Percentiles rank a stretch among this genome's conserved stretches.
Conservation (phyloP, 768 basidiomycete species). For the Multifurca ochricompacta region DNA sequence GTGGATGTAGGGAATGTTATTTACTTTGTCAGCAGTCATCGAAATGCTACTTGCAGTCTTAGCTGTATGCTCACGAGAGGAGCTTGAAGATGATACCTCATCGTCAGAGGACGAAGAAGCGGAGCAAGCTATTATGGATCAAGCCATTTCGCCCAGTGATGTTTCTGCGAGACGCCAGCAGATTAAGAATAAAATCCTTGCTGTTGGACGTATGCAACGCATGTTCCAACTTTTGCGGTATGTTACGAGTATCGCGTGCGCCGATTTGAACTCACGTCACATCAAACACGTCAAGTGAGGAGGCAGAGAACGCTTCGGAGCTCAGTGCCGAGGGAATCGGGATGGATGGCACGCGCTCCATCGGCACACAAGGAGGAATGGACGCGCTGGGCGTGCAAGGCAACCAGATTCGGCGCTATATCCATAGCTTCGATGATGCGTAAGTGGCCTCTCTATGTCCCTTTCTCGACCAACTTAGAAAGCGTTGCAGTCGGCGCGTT, state of each 20-base stretch:
- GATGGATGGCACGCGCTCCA: constrained; percentile 22
- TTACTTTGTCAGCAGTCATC: constrained; percentile 49
- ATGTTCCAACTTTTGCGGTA: constrained; percentile 87
- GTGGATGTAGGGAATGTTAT: not conserved
- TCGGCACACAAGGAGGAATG: constrained; percentile 29
- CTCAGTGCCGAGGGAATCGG: constrained; percentile 35
- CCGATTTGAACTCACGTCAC: not conserved
- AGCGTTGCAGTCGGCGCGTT: constrained; percentile 49
- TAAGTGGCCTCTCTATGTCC: constrained; percentile 32
- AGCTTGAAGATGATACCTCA: constrained; percentile 67
- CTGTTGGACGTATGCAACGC: constrained; percentile 84
- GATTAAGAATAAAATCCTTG: constrained; percentile 92
- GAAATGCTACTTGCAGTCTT: constrained; percentile 98
- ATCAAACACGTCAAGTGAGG: constrained; percentile 43
- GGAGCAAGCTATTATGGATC: not conserved
- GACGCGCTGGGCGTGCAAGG: constrained; percentile 60
- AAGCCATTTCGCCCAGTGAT: constrained; percentile 33
- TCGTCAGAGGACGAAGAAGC: constrained; percentile 40
- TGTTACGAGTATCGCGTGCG: constrained; percentile 24
- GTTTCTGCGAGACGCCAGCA: constrained; percentile 51
- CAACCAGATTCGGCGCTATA: constrained; percentile 48
- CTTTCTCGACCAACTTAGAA: not conserved
- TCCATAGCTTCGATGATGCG: constrained; percentile 73
- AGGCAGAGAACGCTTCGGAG: constrained; percentile 72
- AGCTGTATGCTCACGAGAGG: constrained; percentile 93